Percentiles rank a stretch among this genome's conserved stretches.
Evolutionary conservation across 139 green algal species (phyloP).

Genomic region (Chlorella sp.): DNA sequence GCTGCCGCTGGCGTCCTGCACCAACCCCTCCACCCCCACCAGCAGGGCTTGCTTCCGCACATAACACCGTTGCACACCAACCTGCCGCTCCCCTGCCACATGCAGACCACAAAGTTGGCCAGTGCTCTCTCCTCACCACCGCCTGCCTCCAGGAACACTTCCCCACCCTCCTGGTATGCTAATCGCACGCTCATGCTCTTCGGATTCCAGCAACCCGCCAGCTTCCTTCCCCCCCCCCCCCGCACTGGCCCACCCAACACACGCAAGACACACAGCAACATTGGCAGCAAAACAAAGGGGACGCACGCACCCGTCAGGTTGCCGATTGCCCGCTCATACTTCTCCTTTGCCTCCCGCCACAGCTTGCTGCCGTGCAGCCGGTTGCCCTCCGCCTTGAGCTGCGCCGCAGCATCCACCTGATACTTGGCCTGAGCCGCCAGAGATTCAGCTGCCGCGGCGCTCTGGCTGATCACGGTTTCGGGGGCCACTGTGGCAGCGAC

Average conservation of each 20-base stretch:
- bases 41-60: neutral
- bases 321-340: slow-evolving; percentile 46
- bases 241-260: no score
- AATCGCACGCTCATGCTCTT: neutral
- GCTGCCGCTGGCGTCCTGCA: no score
- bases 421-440: slow-evolving; percentile 33
- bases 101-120: neutral
- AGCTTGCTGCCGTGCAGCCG: slow-evolving; percentile 26
- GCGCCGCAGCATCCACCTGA: neutral
- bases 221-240: no score
- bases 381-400: slow-evolving; percentile 55
- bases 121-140: neutral
- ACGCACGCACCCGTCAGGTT: slow-evolving; percentile 38
- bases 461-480: slow-evolving; percentile 23
- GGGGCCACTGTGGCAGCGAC: slow-evolving; percentile 19
- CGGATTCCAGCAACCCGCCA: no score
- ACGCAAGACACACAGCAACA: no score
- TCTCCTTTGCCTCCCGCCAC: slow-evolving; percentile 45
- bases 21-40: no score
- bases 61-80: neutral
- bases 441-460: neutral
- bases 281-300: no score
- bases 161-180: neutral
- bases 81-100: neutral
- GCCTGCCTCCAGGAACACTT: neutral